A percentile compares a stretch with the other conserved stretches of the same genome.
phyloP scores from a whole-genome alignment of 2,329 filamentous ascomycete species.

The Fusarium haematococcum region DNA sequence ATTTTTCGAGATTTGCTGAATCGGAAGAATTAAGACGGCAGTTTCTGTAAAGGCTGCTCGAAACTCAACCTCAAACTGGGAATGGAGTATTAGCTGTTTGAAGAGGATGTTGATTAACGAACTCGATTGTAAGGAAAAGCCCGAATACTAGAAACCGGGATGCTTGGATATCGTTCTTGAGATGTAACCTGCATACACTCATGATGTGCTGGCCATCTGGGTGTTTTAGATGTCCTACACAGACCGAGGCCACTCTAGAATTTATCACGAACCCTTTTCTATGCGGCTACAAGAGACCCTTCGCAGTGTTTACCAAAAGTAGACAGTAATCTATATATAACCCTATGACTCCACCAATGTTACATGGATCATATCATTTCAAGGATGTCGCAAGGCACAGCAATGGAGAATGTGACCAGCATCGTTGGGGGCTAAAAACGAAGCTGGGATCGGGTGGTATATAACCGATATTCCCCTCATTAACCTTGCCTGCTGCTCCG shows the following conservation, averaged over 20 bases:
- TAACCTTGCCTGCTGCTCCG: not conserved
- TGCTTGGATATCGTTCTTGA: too few relatives aligned
- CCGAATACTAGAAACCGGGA: too few relatives aligned
- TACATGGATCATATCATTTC: not conserved
- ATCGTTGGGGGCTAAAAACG: not conserved
- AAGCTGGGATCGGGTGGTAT: not conserved
- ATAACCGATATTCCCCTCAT: not conserved
- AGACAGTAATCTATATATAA: not conserved
- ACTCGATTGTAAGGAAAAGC: too few relatives aligned
- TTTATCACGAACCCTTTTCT: not conserved
- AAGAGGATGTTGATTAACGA: too few relatives aligned
- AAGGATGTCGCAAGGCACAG: not conserved
- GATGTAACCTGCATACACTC: too few relatives aligned
- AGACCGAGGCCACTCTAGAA: not conserved
- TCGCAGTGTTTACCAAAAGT: not conserved
- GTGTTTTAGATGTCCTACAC: not conserved
- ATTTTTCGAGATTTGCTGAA: not conserved
- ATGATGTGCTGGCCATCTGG: too few relatives aligned
- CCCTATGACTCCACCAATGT: not conserved
- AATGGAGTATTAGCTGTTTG: too few relatives aligned
- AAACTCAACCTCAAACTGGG: too few relatives aligned
- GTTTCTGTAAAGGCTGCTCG: not conserved
- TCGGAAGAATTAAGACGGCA: not conserved
- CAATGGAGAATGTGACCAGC: not conserved
- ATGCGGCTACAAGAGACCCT: fast-evolving